Evolutionary conservation across 2,329 filamentous ascomycete species (phyloP), one percentile per base, ranked within the genome.

Genomic region (Phialophora chinensis): DNA sequence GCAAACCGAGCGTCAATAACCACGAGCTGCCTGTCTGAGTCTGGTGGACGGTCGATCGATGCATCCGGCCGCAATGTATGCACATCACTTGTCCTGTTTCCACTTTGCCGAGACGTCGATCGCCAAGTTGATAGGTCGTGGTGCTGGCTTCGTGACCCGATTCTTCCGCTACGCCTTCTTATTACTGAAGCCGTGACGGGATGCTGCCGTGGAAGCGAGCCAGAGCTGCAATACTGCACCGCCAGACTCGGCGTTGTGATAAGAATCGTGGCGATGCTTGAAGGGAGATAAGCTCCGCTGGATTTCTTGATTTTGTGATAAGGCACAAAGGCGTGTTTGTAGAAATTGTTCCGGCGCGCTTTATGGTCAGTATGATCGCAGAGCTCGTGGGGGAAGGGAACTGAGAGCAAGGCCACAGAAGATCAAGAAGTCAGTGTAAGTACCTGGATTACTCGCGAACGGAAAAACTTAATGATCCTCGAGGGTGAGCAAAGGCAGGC

Each of bases 1-100:
- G 49, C 49, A 27, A 7, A 11, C 20, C 38, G 14, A 27, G 20
- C 0, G 49, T 52, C 49, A 10, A 52, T 6, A 52, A 11, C 23
- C 10, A 52, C 49, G 49, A 52, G 49, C 49, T 52, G 49, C 49
- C 49, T 52, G 20, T 52, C 49, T 52, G 14, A 52, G 49, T 52
- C 23, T 52, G 49, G 49, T 52, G 49, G 20, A 29, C 8, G 20
- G 49, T 29, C 23, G 49, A 52, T 52, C 49, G 25, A 29, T 52
- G 49, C 49, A 52, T 27, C 20, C 47, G 20, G 47, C 47, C n/a
- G n/a, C 47, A 25, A n/a, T 50, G 47, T 7, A 8, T 8, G 47
- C 20, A 50, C 35, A 42, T 42, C 35, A 42, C 1, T 42, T 42
- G 38, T 14, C 11, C 52, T n/a, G 38, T 52, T 27, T 17, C 25